Evolutionary conservation across 176 grass and related monocot genomes (phyloP).

Genomic region (Rhynchospora pubera): DNA sequence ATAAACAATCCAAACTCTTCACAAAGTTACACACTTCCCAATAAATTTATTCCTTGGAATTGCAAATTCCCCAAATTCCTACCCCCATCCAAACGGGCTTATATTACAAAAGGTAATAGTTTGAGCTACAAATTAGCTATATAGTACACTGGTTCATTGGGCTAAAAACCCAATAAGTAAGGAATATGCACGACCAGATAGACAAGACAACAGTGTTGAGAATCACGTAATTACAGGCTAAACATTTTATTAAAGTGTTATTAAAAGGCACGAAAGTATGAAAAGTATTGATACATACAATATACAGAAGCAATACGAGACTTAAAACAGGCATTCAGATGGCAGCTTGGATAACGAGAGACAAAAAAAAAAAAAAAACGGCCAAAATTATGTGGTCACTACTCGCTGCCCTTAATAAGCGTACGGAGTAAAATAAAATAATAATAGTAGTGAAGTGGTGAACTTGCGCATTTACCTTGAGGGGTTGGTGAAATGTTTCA

Average conservation of each 20-base stretch:
- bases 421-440: neutral
- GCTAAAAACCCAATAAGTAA: neutral
- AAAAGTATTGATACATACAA: neutral
- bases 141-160: neutral
- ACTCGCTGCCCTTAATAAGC: neutral
- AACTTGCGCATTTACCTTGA: neutral
- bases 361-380: too few relatives aligned
- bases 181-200: neutral
- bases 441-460: neutral
- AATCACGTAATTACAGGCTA: neutral
- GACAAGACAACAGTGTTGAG: neutral
- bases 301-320: neutral
- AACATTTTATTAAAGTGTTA: neutral
- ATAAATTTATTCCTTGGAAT: too few relatives aligned
- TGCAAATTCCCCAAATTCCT: too few relatives aligned
- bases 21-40: too few relatives aligned
- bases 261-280: neutral
- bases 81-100: too few relatives aligned
- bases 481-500: neutral
- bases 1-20: too few relatives aligned
- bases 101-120: neutral
- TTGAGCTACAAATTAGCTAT: neutral
- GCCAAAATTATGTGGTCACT: neutral
- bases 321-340: neutral
- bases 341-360: too few relatives aligned